Base-by-base conservation (phyloP, 2,329 filamentous ascomycete genomes). In the Penicillium thymicola region DNA sequence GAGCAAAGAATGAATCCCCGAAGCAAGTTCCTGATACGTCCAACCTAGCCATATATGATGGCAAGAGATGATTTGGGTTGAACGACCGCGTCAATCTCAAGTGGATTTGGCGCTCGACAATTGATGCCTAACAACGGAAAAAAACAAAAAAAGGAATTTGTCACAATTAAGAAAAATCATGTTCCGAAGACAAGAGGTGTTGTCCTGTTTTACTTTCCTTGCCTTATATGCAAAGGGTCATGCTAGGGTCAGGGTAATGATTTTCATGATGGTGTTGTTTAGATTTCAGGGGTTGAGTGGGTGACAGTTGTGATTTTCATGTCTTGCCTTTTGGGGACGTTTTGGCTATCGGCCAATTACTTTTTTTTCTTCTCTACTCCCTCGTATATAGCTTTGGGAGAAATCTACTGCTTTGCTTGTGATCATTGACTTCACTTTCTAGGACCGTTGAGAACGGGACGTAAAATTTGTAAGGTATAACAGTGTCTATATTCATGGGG, bases 1-100 rank as follows among this genome's bases (percentile, higher is more conserved):
- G 14, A 27, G 55, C 10, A 70, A 70, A 46, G 62, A 66, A 23
- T 66, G 63, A 65, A 21, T 13, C 6, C 7, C 23, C 38, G 10
- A 38, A 7, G 10, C 23, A 36, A 16, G 7, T 28, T 18, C 16
- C 28, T 4, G 16, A 28, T 25, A 32, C 2, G 14, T 28, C 13
- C 3, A 25, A 27, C 5, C 44, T 38, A 36, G 30, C 21, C 34
- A 42, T 32, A 16, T 8, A 34, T 4, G 11, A 23, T 38, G 41
- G 9, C n/a, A 23, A n/a, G 13, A 16, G 30, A 30, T 11, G 16
- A 38, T 14, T 32, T 10, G 13, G 6, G 8, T 37, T 37, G 25
- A 30, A 18, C n/a, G 32, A 23, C n/a, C 21, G 25, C 18, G 14
- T 28, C 32, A 27, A 23, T 25, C n/a, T 21, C 30, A n/a, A 38